These are phyloP conservation scores for Bretschneidera sinensis DNA, from an alignment of 345 rosid species.

Conservation along the genomic window DNA sequence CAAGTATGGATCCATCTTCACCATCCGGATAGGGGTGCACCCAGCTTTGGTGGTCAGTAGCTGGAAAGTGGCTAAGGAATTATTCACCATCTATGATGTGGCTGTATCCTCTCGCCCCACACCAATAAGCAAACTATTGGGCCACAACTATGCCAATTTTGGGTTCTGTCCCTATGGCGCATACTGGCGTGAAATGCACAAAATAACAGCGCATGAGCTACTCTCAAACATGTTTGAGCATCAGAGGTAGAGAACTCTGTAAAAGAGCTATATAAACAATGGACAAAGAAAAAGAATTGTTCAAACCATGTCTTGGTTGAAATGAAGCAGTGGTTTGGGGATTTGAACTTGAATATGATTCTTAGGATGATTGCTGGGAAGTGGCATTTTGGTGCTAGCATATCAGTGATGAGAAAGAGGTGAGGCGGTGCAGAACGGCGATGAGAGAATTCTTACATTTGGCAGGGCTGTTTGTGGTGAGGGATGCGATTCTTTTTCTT, in stretches of 20 bases:
- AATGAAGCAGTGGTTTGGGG: constrained; percentile 27
- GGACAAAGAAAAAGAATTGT: background rate
- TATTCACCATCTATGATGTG: constrained; percentile 32
- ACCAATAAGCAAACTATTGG: constrained; percentile 13
- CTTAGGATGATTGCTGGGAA: constrained; percentile 28
- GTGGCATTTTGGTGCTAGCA: constrained; percentile 10
- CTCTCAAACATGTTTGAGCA: constrained; percentile 23
- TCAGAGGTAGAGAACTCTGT: constrained; percentile 19
- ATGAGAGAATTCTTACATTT: constrained; percentile 19
- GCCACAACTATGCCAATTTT: constrained; percentile 24
- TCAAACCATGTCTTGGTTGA: constrained; percentile 11
- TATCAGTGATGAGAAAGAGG: constrained; percentile 14
- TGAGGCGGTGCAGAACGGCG: constrained; percentile 13
- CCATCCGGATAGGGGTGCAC: constrained; percentile 30
- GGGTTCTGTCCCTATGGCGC: constrained; percentile 26
- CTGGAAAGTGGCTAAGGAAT: constrained; percentile 32
- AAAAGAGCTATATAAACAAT: constrained; percentile 17
- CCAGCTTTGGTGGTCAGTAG: constrained; percentile 33
- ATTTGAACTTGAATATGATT: constrained; percentile 27
- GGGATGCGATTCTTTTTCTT: constrained; percentile 29
- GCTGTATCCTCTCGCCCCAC: constrained; percentile 29
- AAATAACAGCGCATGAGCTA: constrained; percentile 21
- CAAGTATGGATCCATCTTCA: constrained; percentile 35
- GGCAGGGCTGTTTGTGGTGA: constrained; percentile 18
- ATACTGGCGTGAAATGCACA: constrained; percentile 36